Evolutionary conservation across 345 rosid genomes (phyloP), one percentile per base, ranked within the genome.

Genomic region (Xanthoceras sorbifolium): DNA sequence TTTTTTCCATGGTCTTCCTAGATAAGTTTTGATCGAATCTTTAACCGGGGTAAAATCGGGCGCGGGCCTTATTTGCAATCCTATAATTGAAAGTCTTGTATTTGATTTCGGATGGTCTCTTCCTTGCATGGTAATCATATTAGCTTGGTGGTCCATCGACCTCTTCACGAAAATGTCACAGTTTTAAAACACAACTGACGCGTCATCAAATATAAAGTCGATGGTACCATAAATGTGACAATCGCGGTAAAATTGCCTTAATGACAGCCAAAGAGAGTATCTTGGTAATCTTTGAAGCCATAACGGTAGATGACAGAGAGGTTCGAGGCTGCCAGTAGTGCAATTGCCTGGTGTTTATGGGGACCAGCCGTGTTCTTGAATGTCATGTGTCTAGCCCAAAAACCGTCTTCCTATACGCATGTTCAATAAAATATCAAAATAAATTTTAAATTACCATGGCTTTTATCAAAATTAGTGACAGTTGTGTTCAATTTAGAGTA

Each of bases 301-400:
- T 97, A 92, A 0, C 89, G 83, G 67, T 89, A 90, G 69, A 92
- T 87, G 31, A 94, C 40, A 0, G 93, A 86, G 42, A 31, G 84
- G 48, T 94, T 95, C 0, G 97, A 89, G 76, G 75, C 85, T 25
- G 82, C 94, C 59, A 84, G 57, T 22, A 87, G 66, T 25, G 93
- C 98, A 55, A 90, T 92, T 0, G 95, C 94, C 65, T 92, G 94
- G 76, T 82, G 83, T 60, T 89, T 92, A 0, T 74, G 74, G 9
- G 94, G 98, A 20, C 95, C 95, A 0, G 94, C 97, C 0, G 86
- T 89, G 84, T 92, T 94, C 89, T 90, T 87, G 34, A 92, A 90
- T 11, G 94, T 87, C 69, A 94, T 84, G 75, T 92, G 92, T 63
- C 93, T 77, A 8, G 97, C 94, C 95, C 98, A 92, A 82, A 94